Base-by-base conservation (phyloP, 768 basidiomycete genomes). In the Suillus alpinus region DNA sequence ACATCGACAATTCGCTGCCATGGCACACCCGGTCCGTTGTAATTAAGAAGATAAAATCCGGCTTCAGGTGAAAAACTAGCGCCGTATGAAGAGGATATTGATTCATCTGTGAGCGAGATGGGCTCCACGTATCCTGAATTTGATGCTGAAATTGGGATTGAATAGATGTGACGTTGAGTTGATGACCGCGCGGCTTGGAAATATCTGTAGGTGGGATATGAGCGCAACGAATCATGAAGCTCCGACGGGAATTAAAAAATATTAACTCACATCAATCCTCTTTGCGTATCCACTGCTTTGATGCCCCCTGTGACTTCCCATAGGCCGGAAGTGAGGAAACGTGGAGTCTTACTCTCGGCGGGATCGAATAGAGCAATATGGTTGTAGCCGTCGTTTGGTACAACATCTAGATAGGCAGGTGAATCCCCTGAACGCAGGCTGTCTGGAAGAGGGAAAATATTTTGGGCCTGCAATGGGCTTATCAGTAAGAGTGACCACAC, bases 351-450 rank as follows among this genome's bases (percentile, higher is more conserved):
- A 18, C 88, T 81, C 62, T 81, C 83, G 3, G 89, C 85, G 6
- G 94, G 88, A 64, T 83, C 88, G 79, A 95, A 99, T 36, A 95
- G 81, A 0, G 96, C 97, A 67, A 99, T 87, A 70, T 98, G 96
- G 66, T 92, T 89, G 78, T 82, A 98, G 0, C 97, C 97, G 4
- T 91, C 86, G 34, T 83, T 86, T 9, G 96, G 94, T 5, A 95
- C 84, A 62, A 99, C 82, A 72, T 99, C 97, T 53, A 99, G 82
- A 73, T 98, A 99, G 16, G 91, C 91, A 31, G 82, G 76, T 7
- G 78, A 73, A 40, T 79, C 79, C 6, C 73, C 71, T 13, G 72
- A 71, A 46, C 76, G 76, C 36, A 87, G 67, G 50, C 62, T 68
- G 14, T 70, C 59, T 20, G 87, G 82, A 20, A 92, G 75, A 1